Base-by-base conservation (phyloP, 2,329 filamentous ascomycete genomes). In the Microdochium bolleyi region DNA sequence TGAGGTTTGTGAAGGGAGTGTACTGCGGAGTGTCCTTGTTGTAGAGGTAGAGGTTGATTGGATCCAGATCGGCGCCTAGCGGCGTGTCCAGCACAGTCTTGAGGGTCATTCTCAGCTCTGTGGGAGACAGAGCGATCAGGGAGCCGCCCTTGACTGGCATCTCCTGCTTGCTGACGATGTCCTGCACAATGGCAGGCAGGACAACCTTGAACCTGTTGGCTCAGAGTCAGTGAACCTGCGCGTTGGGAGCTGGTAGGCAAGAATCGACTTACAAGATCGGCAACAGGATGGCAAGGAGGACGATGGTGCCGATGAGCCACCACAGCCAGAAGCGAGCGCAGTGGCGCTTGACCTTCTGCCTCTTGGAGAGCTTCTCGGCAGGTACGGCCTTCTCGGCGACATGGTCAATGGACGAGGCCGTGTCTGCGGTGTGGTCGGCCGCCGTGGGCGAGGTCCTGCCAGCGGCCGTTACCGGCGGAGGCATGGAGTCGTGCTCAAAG, bases 181-280 rank as follows among this genome's bases (percentile, higher is more conserved):
- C 55, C 46, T 72, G 70, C 0, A 70, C 69, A 32, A 73, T 61
- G 11, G 68, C 69, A n/a, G 70, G 70, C 8, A 73, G 63, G 19
- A 65, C 61, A 49, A 70, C 59, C 1, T 68, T 54, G 59, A 73
- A 72, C 52, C 70, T 73, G 50, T 22, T 46, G 8, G n/a, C 14
- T 46, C 2, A 22, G n/a, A 46, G 19, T 46, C 13, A 46, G 19
- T 21, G 19, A 3, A 46, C 5, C 19, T 46, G 41, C 41, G 8
- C 41, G 8, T 11, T 22, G 2, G 10, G 13, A 13, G 22, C 41
- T 46, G 13, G 9, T 46, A 10, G 7, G 9, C 14, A 46, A 8
- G 16, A 19, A 10, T 22, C 3, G 19, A 51, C 49, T 38, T 25
- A 49, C 48, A 49, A 7, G 48, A 49, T 49, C 8, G 48, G 48